Evolutionary conservation across 139 green algal genomes (phyloP).

Genomic region (Astrephomene gubernaculifera): DNA sequence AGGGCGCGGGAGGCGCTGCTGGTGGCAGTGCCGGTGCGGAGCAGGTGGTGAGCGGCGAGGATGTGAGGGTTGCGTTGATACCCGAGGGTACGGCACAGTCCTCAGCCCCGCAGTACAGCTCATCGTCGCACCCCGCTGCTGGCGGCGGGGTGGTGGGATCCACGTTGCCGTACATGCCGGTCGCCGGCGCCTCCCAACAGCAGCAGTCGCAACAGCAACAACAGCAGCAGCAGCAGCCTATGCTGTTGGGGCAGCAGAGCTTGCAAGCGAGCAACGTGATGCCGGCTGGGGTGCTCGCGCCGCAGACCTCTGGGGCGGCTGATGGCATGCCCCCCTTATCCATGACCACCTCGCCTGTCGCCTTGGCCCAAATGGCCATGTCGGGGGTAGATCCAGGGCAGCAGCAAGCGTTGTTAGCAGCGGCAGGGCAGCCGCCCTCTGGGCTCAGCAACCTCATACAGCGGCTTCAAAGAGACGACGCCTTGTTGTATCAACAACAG

Average conservation of each 20-base stretch:
- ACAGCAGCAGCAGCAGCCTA: neutral
- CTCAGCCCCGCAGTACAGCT: constrained; percentile 2
- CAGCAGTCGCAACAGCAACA: neutral
- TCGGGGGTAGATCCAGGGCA: neutral
- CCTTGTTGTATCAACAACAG: too few relatives aligned
- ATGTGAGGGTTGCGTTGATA: constrained; percentile 10
- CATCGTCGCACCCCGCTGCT: too few relatives aligned
- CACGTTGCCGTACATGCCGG: neutral
- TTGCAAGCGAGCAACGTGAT: too few relatives aligned
- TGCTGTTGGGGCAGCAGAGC: too few relatives aligned
- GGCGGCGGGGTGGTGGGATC: neutral
- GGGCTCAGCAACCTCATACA: constrained; percentile 39
- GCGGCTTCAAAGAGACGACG: constrained; percentile 35
- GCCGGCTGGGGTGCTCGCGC: too few relatives aligned
- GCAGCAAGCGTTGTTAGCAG: neutral
- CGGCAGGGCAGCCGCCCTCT: neutral
- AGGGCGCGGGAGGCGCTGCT: neutral
- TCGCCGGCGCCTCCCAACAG: neutral
- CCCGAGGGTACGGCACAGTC: neutral
- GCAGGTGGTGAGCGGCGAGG: constrained; percentile 24
- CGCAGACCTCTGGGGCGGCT: too few relatives aligned
- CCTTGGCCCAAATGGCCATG: neutral
- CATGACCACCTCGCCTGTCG: neutral
- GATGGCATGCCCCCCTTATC: neutral
- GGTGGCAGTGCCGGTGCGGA: neutral